These are phyloP conservation scores for Coccomyxa subellipsoidea DNA, from an alignment of 163 green algal genomes.

Conservation along the genomic window DNA sequence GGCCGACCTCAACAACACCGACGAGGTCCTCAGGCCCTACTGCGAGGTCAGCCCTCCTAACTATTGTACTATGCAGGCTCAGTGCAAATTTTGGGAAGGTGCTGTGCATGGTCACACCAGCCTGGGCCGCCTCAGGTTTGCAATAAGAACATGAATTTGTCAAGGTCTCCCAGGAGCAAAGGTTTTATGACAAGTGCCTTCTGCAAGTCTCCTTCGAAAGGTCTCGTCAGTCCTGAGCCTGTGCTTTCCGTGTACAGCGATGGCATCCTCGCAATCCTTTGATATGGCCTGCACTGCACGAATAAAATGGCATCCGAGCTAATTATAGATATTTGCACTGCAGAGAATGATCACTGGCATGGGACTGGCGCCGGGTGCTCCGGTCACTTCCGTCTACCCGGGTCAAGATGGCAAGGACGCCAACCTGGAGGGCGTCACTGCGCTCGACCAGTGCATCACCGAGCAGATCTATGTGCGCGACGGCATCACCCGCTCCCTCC, in stretches of 20 bases:
- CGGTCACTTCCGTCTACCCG: conserved; percentile 18
- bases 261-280: too few relatives aligned
- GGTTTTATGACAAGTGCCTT: too few relatives aligned
- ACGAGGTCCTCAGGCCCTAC: conserved; percentile 4
- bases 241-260: too few relatives aligned
- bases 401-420: conserved; percentile 9
- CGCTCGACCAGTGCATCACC: conserved; percentile 65
- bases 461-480: conserved; percentile 76
- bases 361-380: background rate
- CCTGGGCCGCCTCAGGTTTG: too few relatives aligned
- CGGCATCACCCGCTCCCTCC: conserved; percentile 67
- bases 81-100: too few relatives aligned
- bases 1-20: conserved; percentile 32
- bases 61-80: too few relatives aligned
- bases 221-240: too few relatives aligned
- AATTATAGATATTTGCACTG: background rate
- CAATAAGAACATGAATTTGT: too few relatives aligned
- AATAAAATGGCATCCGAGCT: too few relatives aligned
- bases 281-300: too few relatives aligned
- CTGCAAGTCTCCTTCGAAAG: too few relatives aligned
- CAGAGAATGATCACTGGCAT: background rate
- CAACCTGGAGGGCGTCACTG: background rate
- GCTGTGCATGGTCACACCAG: background rate
- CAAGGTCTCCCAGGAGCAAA: too few relatives aligned
- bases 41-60: background rate